Evolutionary conservation across 2,329 filamentous ascomycete genomes (phyloP), one percentile per base, ranked within the genome.

Genomic region (Pseudonectria buxi): DNA sequence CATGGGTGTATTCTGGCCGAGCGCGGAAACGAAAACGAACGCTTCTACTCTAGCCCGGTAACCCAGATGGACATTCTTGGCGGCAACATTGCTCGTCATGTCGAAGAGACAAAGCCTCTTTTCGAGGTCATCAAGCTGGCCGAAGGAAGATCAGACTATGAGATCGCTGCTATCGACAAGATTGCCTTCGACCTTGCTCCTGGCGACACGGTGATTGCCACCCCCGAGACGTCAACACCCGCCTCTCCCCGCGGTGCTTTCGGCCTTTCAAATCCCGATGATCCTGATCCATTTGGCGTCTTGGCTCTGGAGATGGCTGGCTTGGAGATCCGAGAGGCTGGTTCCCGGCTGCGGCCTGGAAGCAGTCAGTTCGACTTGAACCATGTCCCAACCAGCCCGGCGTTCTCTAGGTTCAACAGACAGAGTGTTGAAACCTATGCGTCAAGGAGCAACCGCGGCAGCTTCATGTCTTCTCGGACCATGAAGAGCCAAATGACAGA

Each of bases 201-300:
- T 0, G 82, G 82, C 34, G 90, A 96, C 54, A 79, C 74, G 32
- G 56, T 68, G 40, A 72, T 76, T 43, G 69, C 72, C 32, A 65
- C 67, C 3, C 64, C 72, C 0, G 59, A 54, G 28, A 51, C 54
- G 3, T 50, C 57, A 4, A 57, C 50, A 5, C 50, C 59, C 39
- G 54, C 39, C 47, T 59, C 55, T 36, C 71, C 56, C 31, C 65
- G 48, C 44, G 61, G 70, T 22, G 64, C 66, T 2, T 95, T 95
- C 62, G 89, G 89, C 3, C 69, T 95, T 12, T 88, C 87, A 1
- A 79, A 82, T 44, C 63, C 68, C 4, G 78, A 88, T 36, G 90
- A 96, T 50, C 88, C 89, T 0, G 90, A 96, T 57, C 90, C 90
- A 1, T 96, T 86, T 54, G 90, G 90, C 15, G 84, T 95, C 16